Conservation (phyloP, 495 filamentous ascomycete species). For the Xylaria intraflava region DNA sequence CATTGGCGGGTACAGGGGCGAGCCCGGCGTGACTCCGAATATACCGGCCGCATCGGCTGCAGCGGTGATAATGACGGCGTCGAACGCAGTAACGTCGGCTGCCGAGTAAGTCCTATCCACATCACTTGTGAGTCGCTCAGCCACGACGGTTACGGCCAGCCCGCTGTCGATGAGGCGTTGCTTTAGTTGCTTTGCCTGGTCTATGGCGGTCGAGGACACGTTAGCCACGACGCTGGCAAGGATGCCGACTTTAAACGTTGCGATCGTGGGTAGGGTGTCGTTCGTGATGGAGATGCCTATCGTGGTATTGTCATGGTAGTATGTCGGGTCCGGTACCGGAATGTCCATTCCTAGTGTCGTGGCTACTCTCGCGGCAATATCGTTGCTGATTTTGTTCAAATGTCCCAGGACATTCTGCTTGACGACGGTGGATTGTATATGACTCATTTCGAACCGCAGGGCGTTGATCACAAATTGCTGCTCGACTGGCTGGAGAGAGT, state of each 20-base stretch:
- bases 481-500: conserved; percentile 62
- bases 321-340: conserved; percentile 54
- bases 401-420: conserved; percentile 60
- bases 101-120: conserved; percentile 65
- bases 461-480: conserved; percentile 75
- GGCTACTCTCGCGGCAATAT: conserved; percentile 62
- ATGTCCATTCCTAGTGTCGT: conserved; percentile 51
- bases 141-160: conserved; percentile 56
- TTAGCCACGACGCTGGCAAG: conserved; percentile 42
- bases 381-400: conserved; percentile 64
- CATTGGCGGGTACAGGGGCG: conserved; percentile 56
- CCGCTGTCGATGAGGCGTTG: conserved; percentile 38
- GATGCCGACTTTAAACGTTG: conserved; percentile 61
- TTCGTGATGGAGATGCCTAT: conserved; percentile 54
- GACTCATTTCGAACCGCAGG: conserved; percentile 65
- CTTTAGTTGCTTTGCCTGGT: conserved; percentile 44
- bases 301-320: conserved; percentile 67
- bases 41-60: conserved; percentile 46
- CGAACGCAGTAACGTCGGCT: conserved; percentile 64
- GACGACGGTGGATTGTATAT: conserved; percentile 51
- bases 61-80: conserved; percentile 57
- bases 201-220: conserved; percentile 24
- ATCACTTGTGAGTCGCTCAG: conserved; percentile 48
- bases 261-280: conserved; percentile 51
- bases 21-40: conserved; percentile 31